Conservation (phyloP, 257 asterid species). For the Solanum dulcamara region DNA sequence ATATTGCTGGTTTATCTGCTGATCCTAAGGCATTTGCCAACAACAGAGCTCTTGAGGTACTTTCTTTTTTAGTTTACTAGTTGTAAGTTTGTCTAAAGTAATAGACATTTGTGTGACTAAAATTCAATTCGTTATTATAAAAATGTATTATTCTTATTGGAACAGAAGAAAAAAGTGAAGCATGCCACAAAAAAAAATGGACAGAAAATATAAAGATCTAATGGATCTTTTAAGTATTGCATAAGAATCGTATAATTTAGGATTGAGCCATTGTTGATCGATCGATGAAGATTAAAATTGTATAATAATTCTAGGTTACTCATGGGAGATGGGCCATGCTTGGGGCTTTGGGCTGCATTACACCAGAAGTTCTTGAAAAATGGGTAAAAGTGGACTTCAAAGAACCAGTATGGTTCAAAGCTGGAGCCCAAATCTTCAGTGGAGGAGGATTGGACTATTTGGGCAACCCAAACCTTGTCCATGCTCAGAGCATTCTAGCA, state of each 20-base stretch:
- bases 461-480: conserved; percentile 73
- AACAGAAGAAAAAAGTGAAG: not conserved
- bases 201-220: too few relatives aligned
- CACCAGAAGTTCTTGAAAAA: conserved; percentile 62
- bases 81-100: too few relatives aligned
- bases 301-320: conserved; percentile 32
- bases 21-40: conserved; percentile 82
- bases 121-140: not conserved
- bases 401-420: conserved; percentile 86
- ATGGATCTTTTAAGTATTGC: too few relatives aligned
- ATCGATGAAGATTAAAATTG: not conserved
- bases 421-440: conserved; percentile 66
- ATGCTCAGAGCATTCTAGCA: conserved; percentile 76
- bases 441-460: conserved; percentile 73
- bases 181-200: not conserved
- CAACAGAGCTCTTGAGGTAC: conserved; percentile 80
- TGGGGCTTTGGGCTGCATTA: conserved; percentile 69
- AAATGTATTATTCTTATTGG: not conserved
- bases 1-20: conserved; percentile 79
- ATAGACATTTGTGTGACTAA: not conserved
- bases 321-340: conserved; percentile 81
- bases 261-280: not conserved
- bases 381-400: conserved; percentile 49
- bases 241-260: too few relatives aligned
- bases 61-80: not conserved